Percentiles rank a stretch among this genome's conserved stretches.
phyloP scores from a whole-genome alignment of 2,329 filamentous ascomycete genomes.

The Cytospora chrysosperma region DNA sequence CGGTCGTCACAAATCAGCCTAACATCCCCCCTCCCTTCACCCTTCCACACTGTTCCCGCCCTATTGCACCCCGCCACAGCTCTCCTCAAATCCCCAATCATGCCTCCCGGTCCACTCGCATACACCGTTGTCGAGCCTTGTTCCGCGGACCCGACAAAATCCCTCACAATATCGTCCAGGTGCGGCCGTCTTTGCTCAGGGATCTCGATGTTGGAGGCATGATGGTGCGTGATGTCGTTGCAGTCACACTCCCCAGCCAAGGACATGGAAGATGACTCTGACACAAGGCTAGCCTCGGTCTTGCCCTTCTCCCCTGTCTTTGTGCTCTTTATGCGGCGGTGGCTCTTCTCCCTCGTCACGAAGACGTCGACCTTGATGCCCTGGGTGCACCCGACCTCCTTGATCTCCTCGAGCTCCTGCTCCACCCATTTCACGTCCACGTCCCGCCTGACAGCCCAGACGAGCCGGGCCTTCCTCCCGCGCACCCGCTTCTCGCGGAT shows the following conservation, averaged over 20 bases:
- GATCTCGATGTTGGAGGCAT: slow-evolving; percentile 20
- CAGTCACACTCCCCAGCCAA: slow-evolving; percentile 28
- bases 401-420: slow-evolving; percentile 53
- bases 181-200: slow-evolving; percentile 43
- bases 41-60: slow-evolving; percentile 54
- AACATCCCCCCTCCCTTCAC: slow-evolving; percentile 56
- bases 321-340: slow-evolving; percentile 29
- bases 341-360: slow-evolving; percentile 52
- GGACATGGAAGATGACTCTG: slow-evolving; percentile 25
- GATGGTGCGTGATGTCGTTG: slow-evolving; percentile 24
- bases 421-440: slow-evolving; percentile 58
- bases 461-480: slow-evolving; percentile 54
- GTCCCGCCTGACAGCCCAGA: slow-evolving; percentile 61
- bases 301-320: slow-evolving; percentile 29
- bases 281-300: slow-evolving; percentile 23
- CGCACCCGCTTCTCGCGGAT: slow-evolving; percentile 31
- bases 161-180: slow-evolving; percentile 44
- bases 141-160: slow-evolving; percentile 48
- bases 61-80: slow-evolving; percentile 55
- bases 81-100: slow-evolving; percentile 57
- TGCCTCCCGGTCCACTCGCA: slow-evolving; percentile 59
- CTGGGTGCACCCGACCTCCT: slow-evolving; percentile 35
- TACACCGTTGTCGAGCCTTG: slow-evolving; percentile 54
- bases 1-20: slow-evolving; percentile 60
- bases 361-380: slow-evolving; percentile 56